Conservation (phyloP, 2,329 filamentous ascomycete genomes). For the Epichloe bromicola region DNA sequence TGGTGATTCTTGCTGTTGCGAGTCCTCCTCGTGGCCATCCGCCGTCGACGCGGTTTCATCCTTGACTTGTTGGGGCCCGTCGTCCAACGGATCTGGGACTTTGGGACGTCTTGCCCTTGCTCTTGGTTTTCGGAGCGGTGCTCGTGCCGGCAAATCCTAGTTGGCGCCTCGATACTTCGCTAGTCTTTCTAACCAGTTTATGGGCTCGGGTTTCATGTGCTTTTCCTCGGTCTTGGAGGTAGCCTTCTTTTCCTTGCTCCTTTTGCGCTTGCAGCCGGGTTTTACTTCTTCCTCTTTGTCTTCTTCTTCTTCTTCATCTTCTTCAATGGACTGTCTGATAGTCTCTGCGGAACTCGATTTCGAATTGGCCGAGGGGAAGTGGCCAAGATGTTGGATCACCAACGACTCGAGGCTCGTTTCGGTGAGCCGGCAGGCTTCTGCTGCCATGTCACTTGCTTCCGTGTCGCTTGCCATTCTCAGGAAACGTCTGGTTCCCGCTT, state of each 20-base stretch:
- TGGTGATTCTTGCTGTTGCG: neutral
- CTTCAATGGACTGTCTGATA: neutral
- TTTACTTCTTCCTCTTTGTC: neutral
- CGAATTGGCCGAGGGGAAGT: neutral
- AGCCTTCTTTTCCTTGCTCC: neutral
- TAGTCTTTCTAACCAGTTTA: neutral
- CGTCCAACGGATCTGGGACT: constrained; percentile 1
- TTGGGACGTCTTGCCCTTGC: neutral
- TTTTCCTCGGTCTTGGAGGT: neutral
- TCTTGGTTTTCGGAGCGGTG: neutral
- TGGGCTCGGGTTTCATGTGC: neutral
- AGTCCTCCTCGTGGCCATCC: neutral
- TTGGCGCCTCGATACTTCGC: neutral
- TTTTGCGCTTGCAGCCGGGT: neutral
- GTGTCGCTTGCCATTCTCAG: too few species aligned
- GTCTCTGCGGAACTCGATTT: neutral
- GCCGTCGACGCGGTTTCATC: neutral
- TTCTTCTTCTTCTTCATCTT: neutral
- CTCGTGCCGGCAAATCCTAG: neutral
- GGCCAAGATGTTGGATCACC: neutral
- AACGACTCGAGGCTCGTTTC: neutral
- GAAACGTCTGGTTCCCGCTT: too few species aligned
- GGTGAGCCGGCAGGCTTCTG: neutral
- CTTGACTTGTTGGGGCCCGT: neutral
- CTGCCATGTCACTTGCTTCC: neutral